A percentile compares a stretch with the other conserved stretches of the same genome.
These are phyloP conservation scores for Trametes hirsuta DNA, from an alignment of 1,284 basidiomycete species.

Conservation along the genomic window DNA sequence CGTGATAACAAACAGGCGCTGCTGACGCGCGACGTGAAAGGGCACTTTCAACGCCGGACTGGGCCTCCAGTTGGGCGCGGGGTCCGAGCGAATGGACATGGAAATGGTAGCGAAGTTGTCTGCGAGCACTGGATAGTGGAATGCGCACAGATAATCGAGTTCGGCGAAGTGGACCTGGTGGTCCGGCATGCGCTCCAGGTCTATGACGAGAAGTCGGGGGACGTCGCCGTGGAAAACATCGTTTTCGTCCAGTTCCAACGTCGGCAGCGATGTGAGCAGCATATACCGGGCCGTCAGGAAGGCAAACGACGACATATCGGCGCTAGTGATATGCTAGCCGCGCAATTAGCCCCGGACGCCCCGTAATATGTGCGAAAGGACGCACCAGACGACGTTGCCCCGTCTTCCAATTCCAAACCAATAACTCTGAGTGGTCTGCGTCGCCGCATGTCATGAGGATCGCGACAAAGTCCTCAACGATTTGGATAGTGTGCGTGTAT, in stretches of 20 bases:
- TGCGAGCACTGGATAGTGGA: conserved; percentile 44
- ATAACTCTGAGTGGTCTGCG: conserved; percentile 44
- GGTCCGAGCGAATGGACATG: conserved; percentile 59
- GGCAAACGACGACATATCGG: conserved; percentile 45
- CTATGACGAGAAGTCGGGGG: conserved; percentile 35
- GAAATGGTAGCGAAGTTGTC: conserved; percentile 32
- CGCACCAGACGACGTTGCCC: conserved; percentile 50
- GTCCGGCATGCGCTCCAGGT: conserved; percentile 30
- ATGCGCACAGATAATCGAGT: conserved; percentile 40
- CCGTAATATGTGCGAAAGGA: neutral
- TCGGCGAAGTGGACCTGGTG: conserved; percentile 32
- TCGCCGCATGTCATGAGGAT: conserved; percentile 44
- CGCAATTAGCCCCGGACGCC: neutral
- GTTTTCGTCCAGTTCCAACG: conserved; percentile 12
- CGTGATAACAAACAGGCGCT: conserved; percentile 53
- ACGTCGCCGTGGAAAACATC: conserved; percentile 2
- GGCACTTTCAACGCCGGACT: conserved; percentile 42
- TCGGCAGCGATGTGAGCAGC: conserved; percentile 26
- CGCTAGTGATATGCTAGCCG: conserved; percentile 27
- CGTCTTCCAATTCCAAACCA: conserved; percentile 68
- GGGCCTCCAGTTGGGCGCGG: conserved; percentile 49
- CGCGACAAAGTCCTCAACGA: conserved; percentile 51
- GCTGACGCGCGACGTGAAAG: conserved; percentile 48
- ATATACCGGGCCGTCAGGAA: conserved; percentile 50
- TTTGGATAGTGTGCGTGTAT: conserved; percentile 48